A percentile compares a stretch with the other conserved stretches of the same genome.
phyloP scores from a whole-genome alignment of 2,329 filamentous ascomycete genomes.

The Gnomoniopsis smithogilvyi region DNA sequence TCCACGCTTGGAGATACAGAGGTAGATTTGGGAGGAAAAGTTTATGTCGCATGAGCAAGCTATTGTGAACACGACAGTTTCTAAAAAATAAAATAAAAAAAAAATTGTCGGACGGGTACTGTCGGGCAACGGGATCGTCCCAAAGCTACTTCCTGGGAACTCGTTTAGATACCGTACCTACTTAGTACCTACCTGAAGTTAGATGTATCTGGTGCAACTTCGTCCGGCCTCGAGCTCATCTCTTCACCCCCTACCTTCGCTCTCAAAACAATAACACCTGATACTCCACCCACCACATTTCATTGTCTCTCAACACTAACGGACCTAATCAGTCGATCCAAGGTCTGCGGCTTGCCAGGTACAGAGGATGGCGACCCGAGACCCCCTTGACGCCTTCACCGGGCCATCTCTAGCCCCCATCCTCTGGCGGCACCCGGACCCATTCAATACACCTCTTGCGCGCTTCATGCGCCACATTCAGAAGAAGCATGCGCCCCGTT shows the following conservation, averaged over 20 bases:
- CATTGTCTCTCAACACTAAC: not conserved
- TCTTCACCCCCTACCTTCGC: not conserved
- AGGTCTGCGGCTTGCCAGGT: not conserved
- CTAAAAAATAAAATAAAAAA: no score
- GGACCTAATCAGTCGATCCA: not conserved
- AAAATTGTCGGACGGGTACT: not conserved
- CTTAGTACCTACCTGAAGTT: no score
- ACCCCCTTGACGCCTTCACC: slow-evolving; percentile 13
- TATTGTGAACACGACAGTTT: no score
- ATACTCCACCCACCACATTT: not conserved
- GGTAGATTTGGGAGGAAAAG: no score
- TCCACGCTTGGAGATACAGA: no score
- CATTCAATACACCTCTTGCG: slow-evolving; percentile 67
- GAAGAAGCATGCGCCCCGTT: slow-evolving; percentile 52
- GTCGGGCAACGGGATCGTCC: not conserved
- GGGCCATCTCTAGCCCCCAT: slow-evolving; percentile 30
- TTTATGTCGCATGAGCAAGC: no score
- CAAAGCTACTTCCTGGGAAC: no score
- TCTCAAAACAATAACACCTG: no score
- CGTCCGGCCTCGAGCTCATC: not conserved
- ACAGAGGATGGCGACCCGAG: not conserved
- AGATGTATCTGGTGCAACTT: no score
- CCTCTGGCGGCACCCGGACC: slow-evolving; percentile 70
- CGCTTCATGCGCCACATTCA: slow-evolving; percentile 69
- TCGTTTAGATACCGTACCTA: no score